These are phyloP conservation scores for Teratosphaeria gauchensis DNA, from an alignment of 2,329 filamentous ascomycete genomes.

Conservation along the genomic window DNA sequence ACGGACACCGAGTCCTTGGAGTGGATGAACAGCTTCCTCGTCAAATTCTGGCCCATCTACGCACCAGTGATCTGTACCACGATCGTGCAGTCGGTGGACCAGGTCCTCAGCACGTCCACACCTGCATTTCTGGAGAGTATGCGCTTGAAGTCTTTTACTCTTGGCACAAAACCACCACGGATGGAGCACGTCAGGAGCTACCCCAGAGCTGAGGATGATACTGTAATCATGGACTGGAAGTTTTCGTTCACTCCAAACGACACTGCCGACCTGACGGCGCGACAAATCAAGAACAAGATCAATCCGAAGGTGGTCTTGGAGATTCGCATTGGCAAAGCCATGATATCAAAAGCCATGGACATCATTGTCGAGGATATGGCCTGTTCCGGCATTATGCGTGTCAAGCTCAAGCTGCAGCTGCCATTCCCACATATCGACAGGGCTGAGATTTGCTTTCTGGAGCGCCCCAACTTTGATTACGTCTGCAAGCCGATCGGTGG, in stretches of 20 bases:
- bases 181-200: conserved; percentile 98
- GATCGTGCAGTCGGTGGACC: conserved; percentile 87
- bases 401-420: conserved; percentile 95
- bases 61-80: conserved; percentile 86
- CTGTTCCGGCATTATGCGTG: conserved; percentile 87
- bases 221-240: conserved; percentile 98
- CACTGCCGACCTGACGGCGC: conserved; percentile 76
- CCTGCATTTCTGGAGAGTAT: conserved; percentile 89
- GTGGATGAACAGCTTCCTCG: conserved; percentile 97
- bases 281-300: conserved; percentile 87
- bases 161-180: conserved; percentile 89
- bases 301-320: conserved; percentile 96
- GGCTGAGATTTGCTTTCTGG: conserved; percentile 89
- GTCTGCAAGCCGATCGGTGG: conserved; percentile 96
- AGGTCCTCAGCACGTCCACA: conserved; percentile 85
- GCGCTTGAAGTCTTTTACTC: conserved; percentile 83
- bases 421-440: conserved; percentile 92
- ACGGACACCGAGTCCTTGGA: conserved; percentile 87
- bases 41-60: conserved; percentile 99
- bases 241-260: conserved; percentile 99
- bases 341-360: conserved; percentile 93
- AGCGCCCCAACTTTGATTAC: conserved; percentile 83
- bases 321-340: conserved; percentile 86
- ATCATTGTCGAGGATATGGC: conserved; percentile 98
- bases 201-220: conserved; percentile 87